phyloP scores from a whole-genome alignment of 768 basidiomycete species.

The Thelephora ganbajun region DNA sequence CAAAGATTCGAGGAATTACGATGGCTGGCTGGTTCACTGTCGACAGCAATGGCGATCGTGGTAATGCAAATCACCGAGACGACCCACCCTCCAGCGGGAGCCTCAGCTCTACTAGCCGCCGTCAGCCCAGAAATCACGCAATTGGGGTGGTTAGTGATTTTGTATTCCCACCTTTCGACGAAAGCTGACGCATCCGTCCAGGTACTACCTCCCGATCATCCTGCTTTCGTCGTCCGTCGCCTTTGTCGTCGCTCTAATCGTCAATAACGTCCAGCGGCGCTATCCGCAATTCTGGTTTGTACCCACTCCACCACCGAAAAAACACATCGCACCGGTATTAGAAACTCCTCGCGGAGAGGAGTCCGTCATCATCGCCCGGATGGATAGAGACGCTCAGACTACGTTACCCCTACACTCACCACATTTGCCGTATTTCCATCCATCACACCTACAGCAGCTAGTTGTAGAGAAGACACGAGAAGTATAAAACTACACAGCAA shows the following conservation, averaged over 20 bases:
- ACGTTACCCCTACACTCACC: too few relatives aligned
- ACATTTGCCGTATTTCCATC: too few relatives aligned
- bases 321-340: background rate
- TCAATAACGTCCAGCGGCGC: conserved; percentile 37
- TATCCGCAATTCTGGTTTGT: conserved; percentile 36
- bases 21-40: conserved; percentile 36
- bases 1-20: conserved; percentile 23
- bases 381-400: too few relatives aligned
- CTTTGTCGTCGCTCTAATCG: conserved; percentile 29
- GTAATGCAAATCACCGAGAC: conserved; percentile 39
- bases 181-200: conserved; percentile 15
- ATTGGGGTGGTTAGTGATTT: conserved; percentile 11
- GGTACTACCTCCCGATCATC: conserved; percentile 40
- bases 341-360: background rate
- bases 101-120: conserved; percentile 38
- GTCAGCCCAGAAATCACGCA: conserved; percentile 25
- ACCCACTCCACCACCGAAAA: conserved; percentile 5
- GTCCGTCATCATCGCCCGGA: too few relatives aligned
- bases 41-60: conserved; percentile 21
- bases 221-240: conserved; percentile 32
- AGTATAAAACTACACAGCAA: too few relatives aligned
- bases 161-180: background rate
- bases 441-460: too few relatives aligned
- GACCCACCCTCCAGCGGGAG: conserved; percentile 43
- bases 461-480: too few relatives aligned